phyloP scores from a whole-genome alignment of 2,329 filamentous ascomycete genomes.

The Diaporthe aspalathi region DNA sequence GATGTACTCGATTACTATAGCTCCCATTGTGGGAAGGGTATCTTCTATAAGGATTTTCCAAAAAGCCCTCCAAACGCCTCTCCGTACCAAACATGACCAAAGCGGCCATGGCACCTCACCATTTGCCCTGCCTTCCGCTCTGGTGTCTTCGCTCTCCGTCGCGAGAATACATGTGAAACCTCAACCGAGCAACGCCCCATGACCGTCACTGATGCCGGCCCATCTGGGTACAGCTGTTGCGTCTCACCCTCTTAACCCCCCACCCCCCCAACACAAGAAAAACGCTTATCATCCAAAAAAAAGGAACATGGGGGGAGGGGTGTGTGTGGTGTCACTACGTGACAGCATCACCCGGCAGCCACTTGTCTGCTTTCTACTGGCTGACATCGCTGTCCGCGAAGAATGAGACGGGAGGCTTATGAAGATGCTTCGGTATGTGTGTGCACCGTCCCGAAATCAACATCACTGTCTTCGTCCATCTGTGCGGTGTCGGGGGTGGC shows the following conservation, averaged over 20 bases:
- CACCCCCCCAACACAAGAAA: no score
- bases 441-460: not conserved
- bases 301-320: not conserved
- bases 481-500: conserved; percentile 32
- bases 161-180: not conserved
- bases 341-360: not conserved
- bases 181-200: not conserved
- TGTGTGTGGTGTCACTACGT: not conserved
- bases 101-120: not conserved
- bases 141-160: not conserved
- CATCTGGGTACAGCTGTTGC: not conserved
- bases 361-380: not conserved
- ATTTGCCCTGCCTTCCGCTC: not conserved
- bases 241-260: not conserved
- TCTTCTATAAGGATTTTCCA: conserved; percentile 31
- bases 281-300: not conserved
- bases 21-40: conserved; percentile 39
- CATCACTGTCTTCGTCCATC: conserved; percentile 24
- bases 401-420: not conserved
- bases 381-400: not conserved
- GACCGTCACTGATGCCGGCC: not conserved
- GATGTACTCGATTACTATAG: conserved; percentile 8
- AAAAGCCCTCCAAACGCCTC: not conserved
- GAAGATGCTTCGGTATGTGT: not conserved
- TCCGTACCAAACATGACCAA: not conserved